Evolutionary conservation across 2,329 filamentous ascomycete species (phyloP).

Genomic region (Huntiella moniliformis): DNA sequence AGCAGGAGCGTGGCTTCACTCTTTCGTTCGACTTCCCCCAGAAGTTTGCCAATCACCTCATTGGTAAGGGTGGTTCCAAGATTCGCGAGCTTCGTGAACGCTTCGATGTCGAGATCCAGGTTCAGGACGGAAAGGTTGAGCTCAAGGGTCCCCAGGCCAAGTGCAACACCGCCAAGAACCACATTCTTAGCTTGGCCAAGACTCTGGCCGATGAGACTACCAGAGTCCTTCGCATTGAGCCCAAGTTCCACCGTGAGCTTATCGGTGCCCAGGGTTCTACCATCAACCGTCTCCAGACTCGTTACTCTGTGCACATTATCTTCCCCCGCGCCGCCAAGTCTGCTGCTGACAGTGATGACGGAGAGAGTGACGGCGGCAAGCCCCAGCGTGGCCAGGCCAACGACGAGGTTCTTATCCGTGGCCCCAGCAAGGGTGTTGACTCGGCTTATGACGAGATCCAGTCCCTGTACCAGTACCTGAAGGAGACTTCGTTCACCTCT

Average conservation of each 20-base stretch:
- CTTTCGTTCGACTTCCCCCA: slow-evolving; percentile 83
- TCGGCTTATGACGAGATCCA: slow-evolving; percentile 81
- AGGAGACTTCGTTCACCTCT: slow-evolving; percentile 68
- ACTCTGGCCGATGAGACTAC: slow-evolving; percentile 83
- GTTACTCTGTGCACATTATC: slow-evolving; percentile 87
- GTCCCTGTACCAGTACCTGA: slow-evolving; percentile 70
- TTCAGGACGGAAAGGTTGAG: slow-evolving; percentile 85
- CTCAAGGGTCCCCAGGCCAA: slow-evolving; percentile 92
- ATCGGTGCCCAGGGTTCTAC: slow-evolving; percentile 77
- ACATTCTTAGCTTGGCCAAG: slow-evolving; percentile 62
- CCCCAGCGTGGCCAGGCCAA: slow-evolving; percentile 53
- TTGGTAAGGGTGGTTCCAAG: slow-evolving; percentile 48
- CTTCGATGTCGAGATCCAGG: slow-evolving; percentile 61
- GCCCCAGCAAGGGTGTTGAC: slow-evolving; percentile 83
- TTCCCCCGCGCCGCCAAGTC: slow-evolving; percentile 58
- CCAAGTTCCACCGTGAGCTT: slow-evolving; percentile 83
- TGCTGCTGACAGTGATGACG: slow-evolving; percentile 44
- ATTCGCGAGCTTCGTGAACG: slow-evolving; percentile 47
- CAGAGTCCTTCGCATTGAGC: slow-evolving; percentile 72
- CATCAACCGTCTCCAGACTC: slow-evolving; percentile 79
- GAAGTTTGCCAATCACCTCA: slow-evolving; percentile 76
- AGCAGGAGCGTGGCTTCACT: slow-evolving; percentile 80
- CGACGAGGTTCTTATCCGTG: slow-evolving; percentile 81
- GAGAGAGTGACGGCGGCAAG: slow-evolving; percentile 50
- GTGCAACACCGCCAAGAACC: slow-evolving; percentile 65